Percentiles rank a stretch among this genome's conserved stretches.
These are phyloP conservation scores for Samsoniella hepiali DNA, from an alignment of 2,329 filamentous ascomycete species.

Conservation along the genomic window DNA sequence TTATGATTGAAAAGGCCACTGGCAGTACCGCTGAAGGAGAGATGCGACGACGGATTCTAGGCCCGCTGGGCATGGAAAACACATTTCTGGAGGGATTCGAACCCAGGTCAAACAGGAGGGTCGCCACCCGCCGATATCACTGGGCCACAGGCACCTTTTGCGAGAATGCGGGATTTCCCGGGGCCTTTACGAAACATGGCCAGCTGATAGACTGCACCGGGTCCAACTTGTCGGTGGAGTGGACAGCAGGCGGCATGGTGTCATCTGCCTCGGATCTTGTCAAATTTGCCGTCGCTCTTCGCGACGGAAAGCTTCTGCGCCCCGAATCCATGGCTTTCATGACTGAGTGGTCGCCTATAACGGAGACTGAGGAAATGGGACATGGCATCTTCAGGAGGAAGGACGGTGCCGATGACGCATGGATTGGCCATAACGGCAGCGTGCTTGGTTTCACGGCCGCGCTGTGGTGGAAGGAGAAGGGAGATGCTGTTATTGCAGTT, in stretches of 20 bases:
- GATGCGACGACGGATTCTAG: constrained; percentile 17
- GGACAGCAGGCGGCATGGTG: constrained; percentile 21
- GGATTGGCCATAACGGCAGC: constrained; percentile 19
- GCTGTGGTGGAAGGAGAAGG: constrained; percentile 19
- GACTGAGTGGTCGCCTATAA: constrained; percentile 18
- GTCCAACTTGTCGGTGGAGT: constrained; percentile 21
- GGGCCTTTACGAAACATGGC: constrained; percentile 12
- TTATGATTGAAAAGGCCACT: constrained; percentile 19
- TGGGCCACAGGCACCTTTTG: constrained; percentile 19
- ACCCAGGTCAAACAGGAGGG: not conserved
- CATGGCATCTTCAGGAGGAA: constrained; percentile 20
- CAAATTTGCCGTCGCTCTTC: constrained; percentile 19
- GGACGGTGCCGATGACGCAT: not conserved
- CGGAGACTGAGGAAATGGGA: constrained; percentile 16
- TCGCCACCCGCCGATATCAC: constrained; percentile 16
- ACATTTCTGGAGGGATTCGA: constrained; percentile 21
- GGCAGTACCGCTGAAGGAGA: constrained; percentile 17
- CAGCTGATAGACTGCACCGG: constrained; percentile 19
- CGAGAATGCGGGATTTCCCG: constrained; percentile 15
- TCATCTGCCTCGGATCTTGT: constrained; percentile 19
- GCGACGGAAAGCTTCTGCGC: constrained; percentile 19
- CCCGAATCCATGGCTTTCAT: constrained; percentile 15
- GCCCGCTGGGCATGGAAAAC: constrained; percentile 16
- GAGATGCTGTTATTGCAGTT: constrained; percentile 17
- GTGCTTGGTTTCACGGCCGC: constrained; percentile 20